Evolutionary conservation across 1,284 basidiomycete species (phyloP).

Genomic region (Marasmius tenuissimus): DNA sequence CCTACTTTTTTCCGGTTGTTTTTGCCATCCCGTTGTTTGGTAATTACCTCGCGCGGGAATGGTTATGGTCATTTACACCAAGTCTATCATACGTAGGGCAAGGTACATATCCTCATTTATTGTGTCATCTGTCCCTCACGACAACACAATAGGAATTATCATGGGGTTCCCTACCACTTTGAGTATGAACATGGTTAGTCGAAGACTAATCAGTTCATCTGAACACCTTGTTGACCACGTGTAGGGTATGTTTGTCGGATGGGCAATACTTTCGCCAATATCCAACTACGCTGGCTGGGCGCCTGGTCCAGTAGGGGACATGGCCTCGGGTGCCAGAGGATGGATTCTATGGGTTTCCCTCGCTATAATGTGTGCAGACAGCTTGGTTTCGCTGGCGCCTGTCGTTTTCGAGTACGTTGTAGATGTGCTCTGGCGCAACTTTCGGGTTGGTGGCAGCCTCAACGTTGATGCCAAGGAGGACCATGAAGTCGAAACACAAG

Average conservation of each 20-base stretch:
- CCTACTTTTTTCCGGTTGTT: conserved; percentile 88
- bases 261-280: conserved; percentile 88
- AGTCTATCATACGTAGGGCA: conserved; percentile 91
- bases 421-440: conserved; percentile 36
- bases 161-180: conserved; percentile 96
- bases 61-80: conserved; percentile 95
- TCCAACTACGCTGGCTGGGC: conserved; percentile 87
- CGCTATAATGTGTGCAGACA: conserved; percentile 94
- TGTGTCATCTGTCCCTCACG: conserved; percentile 5
- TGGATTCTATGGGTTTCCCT: conserved; percentile 96
- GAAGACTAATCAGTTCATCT: background rate
- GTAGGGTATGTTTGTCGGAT: conserved; percentile 93
- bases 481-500: conserved; percentile 75
- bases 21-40: conserved; percentile 93
- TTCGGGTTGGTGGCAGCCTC: conserved; percentile 19
- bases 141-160: conserved; percentile 73
- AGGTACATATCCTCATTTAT: conserved; percentile 42
- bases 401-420: conserved; percentile 55
- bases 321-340: conserved; percentile 81
- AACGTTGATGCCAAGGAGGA: conserved; percentile 38
- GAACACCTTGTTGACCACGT: background rate
- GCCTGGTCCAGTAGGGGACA: conserved; percentile 84
- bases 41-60: conserved; percentile 78
- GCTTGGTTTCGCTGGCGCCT: conserved; percentile 81
- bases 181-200: conserved; percentile 83